Evolutionary conservation across 805 yeast genomes (phyloP), one percentile per base, ranked within the genome.

Genomic region (Saccharomycopsis fermentans): DNA sequence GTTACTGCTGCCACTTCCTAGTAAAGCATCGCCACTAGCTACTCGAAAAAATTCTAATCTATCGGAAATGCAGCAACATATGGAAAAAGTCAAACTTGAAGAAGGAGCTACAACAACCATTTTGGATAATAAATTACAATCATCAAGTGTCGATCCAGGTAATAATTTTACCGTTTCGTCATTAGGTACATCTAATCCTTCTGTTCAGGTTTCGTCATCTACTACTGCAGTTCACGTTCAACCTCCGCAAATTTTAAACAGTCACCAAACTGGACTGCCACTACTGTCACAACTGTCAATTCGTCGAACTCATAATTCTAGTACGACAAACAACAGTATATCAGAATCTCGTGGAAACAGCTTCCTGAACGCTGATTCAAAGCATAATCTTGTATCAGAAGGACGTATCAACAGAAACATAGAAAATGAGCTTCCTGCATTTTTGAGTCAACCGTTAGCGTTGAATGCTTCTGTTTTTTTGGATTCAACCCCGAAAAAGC

Each of bases 401-500:
- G 43, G 17, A 35, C 32, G 43, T 34, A 40, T 26, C 6, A 35
- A 19, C 34, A 32, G 27, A 3, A 53, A 36, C 11, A 17, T 26
- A 16, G 40, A 14, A 4, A 27, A 24, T 40, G 62, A 63, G 6
- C 61, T 69, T 51, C 76, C 76, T 6, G 21, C 14, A 29, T 19
- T 43, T 43, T 19, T 43, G 50, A 43, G 29, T 43, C 50, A 43
- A 43, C 50, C 50, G 5, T 12, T 43, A 21, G 62, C 59, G 21
- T 55, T 74, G 16, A 73, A 74, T 62, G 50, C 70, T 59, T 59
- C 65, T 34, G 65, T 72, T 55, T 62, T 75, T 61, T 62, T 72
- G 53, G 77, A 75, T 61, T 65, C 69, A 39, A 69, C 75, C 6
- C 72, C 76, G 1, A 64, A 67, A 51, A 64, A 64, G 5, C 66